Evolutionary conservation across 768 basidiomycete species (phyloP), one percentile per base, ranked within the genome.

Genomic region (Podaxis carcinomalis): DNA sequence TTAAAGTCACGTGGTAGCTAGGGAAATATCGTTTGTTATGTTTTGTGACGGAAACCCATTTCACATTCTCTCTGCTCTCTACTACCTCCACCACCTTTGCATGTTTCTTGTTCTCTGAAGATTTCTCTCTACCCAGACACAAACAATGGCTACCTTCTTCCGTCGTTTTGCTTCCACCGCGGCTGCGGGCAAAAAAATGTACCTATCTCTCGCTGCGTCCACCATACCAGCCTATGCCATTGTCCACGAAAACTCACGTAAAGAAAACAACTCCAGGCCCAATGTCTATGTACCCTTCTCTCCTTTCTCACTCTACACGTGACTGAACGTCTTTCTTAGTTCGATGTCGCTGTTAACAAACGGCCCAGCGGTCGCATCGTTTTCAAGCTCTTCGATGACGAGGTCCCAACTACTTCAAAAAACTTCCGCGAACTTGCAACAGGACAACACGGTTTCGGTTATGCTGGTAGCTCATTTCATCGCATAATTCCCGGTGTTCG

Each of bases 351-450:
- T 1, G 88, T 94, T 70, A 80, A 84, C 72, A 73, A 74, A 14
- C 69, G 79, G 51, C 82, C 85, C 3, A 76, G 82, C 0, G 91
- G 90, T 23, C 85, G 89, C 49, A 84, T 95, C 65, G 80, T 87
- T 27, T 92, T 95, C 83, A 86, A 89, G 73, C 83, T 95, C 46
- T 93, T 82, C 74, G 91, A 94, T 73, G 83, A 88, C 58, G 78
- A 83, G 16, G 91, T 92, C n/a, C 94, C 94, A 57, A 84, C 82
- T 73, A 95, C 93, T 10, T 73, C 89, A 2, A 75, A 74, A 53
- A 93, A 94, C 78, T 95, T 94, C 78, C 87, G 92, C 57, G 87
- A 89, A 69, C 80, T 95, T 50, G 84, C 87, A 6, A 84, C 86
- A 5, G 85, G 84, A 5, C 77, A 84, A 66, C 80, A 84, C 62